phyloP scores from a whole-genome alignment of 2,329 filamentous ascomycete species.

The Phaeomoniella chlamydospora region DNA sequence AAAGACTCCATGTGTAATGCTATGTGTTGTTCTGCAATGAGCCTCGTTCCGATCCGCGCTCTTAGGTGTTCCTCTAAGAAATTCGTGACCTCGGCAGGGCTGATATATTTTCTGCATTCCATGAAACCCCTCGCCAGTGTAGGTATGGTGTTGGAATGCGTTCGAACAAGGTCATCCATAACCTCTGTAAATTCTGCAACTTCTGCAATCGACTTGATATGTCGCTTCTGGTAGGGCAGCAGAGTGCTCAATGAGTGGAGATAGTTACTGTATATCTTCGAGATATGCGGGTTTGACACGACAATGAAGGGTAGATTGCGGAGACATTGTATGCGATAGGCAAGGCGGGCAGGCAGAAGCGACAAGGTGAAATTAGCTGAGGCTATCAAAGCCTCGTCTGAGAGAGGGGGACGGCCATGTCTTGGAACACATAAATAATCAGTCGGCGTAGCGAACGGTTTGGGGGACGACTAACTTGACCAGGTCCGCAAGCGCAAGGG shows the following conservation, averaged over 20 bases:
- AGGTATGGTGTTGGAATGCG: slow-evolving; percentile 87
- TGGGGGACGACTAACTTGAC: slow-evolving; percentile 52
- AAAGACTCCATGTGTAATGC: slow-evolving; percentile 67
- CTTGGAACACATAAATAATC: slow-evolving; percentile 18
- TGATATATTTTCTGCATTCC: slow-evolving; percentile 85
- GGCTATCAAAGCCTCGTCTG: slow-evolving; percentile 62
- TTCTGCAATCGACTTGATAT: slow-evolving; percentile 65
- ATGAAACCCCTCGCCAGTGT: slow-evolving; percentile 84
- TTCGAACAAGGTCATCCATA: slow-evolving; percentile 87
- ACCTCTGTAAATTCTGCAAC: slow-evolving; percentile 86
- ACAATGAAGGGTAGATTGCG: slow-evolving; percentile 94
- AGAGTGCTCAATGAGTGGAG: slow-evolving; percentile 83
- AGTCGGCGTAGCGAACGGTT: slow-evolving; percentile 3
- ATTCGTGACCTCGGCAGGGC: slow-evolving; percentile 63
- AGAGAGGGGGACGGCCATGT: slow-evolving; percentile 72
- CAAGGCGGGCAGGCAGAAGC: slow-evolving; percentile 79
- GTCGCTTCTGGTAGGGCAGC: slow-evolving; percentile 63
- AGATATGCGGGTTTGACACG: slow-evolving; percentile 92
- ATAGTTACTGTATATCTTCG: slow-evolving; percentile 91
- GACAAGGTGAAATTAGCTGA: slow-evolving; percentile 94
- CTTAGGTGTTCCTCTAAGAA: slow-evolving; percentile 92
- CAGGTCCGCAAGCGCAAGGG: slow-evolving; percentile 73
- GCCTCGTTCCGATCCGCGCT: slow-evolving; percentile 79
- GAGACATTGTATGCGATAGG: slow-evolving; percentile 83
- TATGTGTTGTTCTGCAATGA: slow-evolving; percentile 94